phyloP scores from a whole-genome alignment of 768 basidiomycete genomes.

The Botryobasidium botryosum region DNA sequence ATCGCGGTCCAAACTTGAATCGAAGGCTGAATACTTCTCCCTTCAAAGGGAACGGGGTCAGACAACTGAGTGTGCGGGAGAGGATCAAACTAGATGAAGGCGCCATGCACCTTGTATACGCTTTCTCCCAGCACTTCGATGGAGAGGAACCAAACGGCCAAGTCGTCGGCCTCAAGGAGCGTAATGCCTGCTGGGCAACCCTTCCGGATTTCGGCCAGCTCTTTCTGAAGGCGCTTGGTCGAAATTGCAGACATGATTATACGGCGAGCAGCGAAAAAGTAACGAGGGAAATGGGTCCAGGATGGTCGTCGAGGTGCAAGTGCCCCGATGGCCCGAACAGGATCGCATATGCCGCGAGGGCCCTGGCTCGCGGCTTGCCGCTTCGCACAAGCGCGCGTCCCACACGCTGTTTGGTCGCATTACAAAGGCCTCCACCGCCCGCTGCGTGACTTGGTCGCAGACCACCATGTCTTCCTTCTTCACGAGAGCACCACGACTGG shows the following conservation, averaged over 20 bases:
- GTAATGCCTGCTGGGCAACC: slow-evolving; percentile 34
- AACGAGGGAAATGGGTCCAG: slow-evolving; percentile 4
- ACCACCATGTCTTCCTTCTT: no score
- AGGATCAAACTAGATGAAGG: no score
- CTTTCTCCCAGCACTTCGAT: slow-evolving; percentile 77
- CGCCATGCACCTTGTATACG: slow-evolving; percentile 43
- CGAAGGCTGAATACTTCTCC: slow-evolving; percentile 60
- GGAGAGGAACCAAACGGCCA: slow-evolving; percentile 58
- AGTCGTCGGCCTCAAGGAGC: slow-evolving; percentile 58
- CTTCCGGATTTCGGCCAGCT: slow-evolving; percentile 32
- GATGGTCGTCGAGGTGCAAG: no score
- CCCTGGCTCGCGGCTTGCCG: no score
- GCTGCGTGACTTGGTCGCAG: no score
- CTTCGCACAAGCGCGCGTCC: no score
- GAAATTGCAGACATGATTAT: slow-evolving; percentile 42
- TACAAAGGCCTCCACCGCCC: no score
- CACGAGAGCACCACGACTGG: no score
- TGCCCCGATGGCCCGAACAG: no score
- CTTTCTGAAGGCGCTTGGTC: slow-evolving; percentile 48
- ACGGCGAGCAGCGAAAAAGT: background rate
- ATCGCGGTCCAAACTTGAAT: slow-evolving; percentile 66
- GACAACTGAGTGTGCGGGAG: background rate
- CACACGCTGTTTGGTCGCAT: no score
- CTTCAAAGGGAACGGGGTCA: slow-evolving; percentile 22
- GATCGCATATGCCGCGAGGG: no score